Evolutionary conservation across 1,284 basidiomycete species (phyloP).

Genomic region (Cystobasidium slooffiae): DNA sequence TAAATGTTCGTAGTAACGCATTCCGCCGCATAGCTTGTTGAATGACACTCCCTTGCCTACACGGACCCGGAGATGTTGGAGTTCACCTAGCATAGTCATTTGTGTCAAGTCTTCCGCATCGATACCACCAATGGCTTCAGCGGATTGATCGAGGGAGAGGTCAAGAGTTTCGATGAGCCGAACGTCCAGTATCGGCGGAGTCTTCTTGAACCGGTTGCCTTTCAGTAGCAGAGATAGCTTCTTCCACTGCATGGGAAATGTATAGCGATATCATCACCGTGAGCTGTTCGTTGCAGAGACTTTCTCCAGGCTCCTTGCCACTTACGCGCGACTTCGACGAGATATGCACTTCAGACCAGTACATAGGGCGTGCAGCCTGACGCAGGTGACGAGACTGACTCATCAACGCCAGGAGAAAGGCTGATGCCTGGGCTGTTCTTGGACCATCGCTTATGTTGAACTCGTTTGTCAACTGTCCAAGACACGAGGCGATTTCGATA

Average conservation of each 20-base stretch:
- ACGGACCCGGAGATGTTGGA: slow-evolving; percentile 12
- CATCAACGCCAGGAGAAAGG: slow-evolving; percentile 19
- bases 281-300: background rate
- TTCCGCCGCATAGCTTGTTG: background rate
- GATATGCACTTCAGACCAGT: slow-evolving; percentile 27
- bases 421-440: background rate
- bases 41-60: background rate
- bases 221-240: slow-evolving; percentile 7
- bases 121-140: slow-evolving; percentile 18
- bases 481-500: slow-evolving; percentile 8
- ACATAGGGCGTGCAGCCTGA: slow-evolving; percentile 4
- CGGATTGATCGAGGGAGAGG: slow-evolving; percentile 4
- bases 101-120: slow-evolving; percentile 12
- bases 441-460: slow-evolving; percentile 11
- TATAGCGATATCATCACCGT: background rate
- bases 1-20: background rate
- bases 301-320: background rate
- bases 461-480: background rate
- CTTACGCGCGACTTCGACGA: slow-evolving; percentile 24
- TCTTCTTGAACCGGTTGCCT: slow-evolving; percentile 37
- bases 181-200: background rate
- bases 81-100: slow-evolving; percentile 1
- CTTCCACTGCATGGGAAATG: slow-evolving; percentile 7
- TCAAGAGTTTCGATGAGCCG: slow-evolving; percentile 16
- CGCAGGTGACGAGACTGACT: slow-evolving; percentile 1